Conservation (phyloP, 1,284 basidiomycete species). For the Trichosporon sp. region DNA sequence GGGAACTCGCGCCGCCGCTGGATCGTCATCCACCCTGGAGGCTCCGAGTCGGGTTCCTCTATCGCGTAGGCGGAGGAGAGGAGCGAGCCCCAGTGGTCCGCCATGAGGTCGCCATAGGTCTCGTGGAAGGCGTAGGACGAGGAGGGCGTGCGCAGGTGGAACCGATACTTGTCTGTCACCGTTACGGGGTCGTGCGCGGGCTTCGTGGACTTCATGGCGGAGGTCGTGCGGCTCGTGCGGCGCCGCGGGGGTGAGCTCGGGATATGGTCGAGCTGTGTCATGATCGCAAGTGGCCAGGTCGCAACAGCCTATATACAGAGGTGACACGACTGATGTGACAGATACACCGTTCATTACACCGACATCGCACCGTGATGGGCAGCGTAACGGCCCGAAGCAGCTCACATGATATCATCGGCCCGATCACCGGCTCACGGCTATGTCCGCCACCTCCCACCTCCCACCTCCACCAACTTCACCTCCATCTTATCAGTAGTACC, state of each 20-base stretch:
- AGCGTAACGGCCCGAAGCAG: neutral
- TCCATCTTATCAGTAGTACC: neutral
- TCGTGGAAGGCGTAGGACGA: slow-evolving; percentile 37
- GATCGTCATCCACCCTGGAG: slow-evolving; percentile 18
- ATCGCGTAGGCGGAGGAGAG: slow-evolving; percentile 3
- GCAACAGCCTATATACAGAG: neutral
- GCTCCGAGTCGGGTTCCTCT: neutral
- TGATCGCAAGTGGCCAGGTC: neutral
- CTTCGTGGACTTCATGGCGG: neutral
- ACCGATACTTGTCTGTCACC: slow-evolving; percentile 3
- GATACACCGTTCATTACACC: neutral
- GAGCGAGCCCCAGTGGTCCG: slow-evolving; percentile 40
- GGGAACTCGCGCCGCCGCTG: slow-evolving; percentile 38
- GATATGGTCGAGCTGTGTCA: neutral
- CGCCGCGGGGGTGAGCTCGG: neutral
- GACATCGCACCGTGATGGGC: neutral
- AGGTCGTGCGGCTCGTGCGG: neutral
- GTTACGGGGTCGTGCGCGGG: slow-evolving; percentile 12
- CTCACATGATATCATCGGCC: neutral
- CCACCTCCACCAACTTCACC: too few relatives aligned
- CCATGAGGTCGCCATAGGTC: slow-evolving; percentile 36
- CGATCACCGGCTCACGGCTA: neutral
- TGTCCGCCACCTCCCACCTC: neutral
- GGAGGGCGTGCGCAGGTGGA: slow-evolving; percentile 2
- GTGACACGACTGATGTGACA: neutral